Evolutionary conservation across 306 rosid genomes (phyloP), one percentile per base, ranked within the genome.

Genomic region (Prunus mira): DNA sequence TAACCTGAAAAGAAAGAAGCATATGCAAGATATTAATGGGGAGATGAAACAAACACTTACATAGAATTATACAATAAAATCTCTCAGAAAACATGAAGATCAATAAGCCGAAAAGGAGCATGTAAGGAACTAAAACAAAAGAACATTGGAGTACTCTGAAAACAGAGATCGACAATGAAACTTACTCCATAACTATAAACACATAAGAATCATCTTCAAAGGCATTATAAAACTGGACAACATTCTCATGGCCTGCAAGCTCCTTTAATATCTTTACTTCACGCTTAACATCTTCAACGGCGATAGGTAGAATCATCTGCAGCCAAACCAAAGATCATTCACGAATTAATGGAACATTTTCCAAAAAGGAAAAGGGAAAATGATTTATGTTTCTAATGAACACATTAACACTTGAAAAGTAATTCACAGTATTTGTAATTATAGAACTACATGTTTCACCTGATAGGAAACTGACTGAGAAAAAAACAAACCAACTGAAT

Each of bases 111-210:
- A 63, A 63, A 63, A 73, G 47, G 60, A 8, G 69, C 30, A 67
- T 61, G 38, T n/a, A 69, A 55, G 28, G 72, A 65, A 32, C 73
- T 69, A 67, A 73, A 86, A 73, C 74, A 69, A 25, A 72, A 22
- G 8, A 27, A 74, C 5, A 56, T 43, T 24, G 76, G 79, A 78
- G 65, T 51, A 50, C 20, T 28, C 66, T 52, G 66, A 34, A 51
- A 80, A 82, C 4, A 56, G 74, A 64, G 76, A 27, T 9, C 30
- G 38, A 2, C 34, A 75, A 13, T 30, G 32, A 61, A 68, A 87
- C 99, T 87, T 89, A 96, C 99, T 96, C 99, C 99, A 96, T 96
- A 65, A 87, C 99, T 87, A 96, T 96, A 85, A 86, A 96, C 82
- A 96, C 99, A 67, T 90, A 92, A 38, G 97, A 88, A 68, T 89